A percentile compares a stretch with the other conserved stretches of the same genome.
Evolutionary conservation across 306 rosid genomes (phyloP).

Genomic region (Abrus pulchellus): DNA sequence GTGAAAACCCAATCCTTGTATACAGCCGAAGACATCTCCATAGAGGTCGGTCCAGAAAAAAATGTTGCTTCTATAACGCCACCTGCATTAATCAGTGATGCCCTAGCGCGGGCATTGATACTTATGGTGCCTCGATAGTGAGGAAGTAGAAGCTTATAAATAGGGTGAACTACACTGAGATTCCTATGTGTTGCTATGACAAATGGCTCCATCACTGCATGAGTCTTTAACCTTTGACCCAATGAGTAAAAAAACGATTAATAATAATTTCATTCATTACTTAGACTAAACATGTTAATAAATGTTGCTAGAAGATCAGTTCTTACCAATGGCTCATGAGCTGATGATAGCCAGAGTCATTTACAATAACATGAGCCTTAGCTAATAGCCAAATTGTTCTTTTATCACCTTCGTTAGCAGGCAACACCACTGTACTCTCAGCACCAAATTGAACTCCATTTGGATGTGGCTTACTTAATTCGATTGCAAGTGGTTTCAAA

Average conservation of each 20-base stretch:
- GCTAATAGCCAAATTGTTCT: conserved; percentile 70
- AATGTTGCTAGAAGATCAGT: not conserved
- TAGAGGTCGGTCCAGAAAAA: conserved; percentile 34
- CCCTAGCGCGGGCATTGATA: conserved; percentile 52
- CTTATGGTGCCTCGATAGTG: conserved; percentile 59
- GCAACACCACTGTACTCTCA: conserved; percentile 59
- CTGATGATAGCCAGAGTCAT: conserved; percentile 76
- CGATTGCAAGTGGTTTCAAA: conserved; percentile 77
- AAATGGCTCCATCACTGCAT: conserved; percentile 78
- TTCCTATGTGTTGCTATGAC: conserved; percentile 55
- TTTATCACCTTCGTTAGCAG: conserved; percentile 57
- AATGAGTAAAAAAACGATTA: not conserved
- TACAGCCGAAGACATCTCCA: conserved; percentile 48
- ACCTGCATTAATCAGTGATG: conserved; percentile 44
- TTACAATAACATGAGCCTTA: conserved; percentile 70
- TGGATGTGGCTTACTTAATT: conserved; percentile 70
- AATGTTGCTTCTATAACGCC: conserved; percentile 52
- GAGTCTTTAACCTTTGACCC: conserved; percentile 70
- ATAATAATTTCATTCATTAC: not conserved
- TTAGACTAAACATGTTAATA: not conserved
- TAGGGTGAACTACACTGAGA: conserved; percentile 54
- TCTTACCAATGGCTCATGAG: conserved; percentile 78
- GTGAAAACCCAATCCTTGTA: conserved; percentile 54
- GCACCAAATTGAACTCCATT: conserved; percentile 60
- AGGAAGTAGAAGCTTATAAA: conserved; percentile 51